Evolutionary conservation across 2,329 filamentous ascomycete genomes (phyloP), one percentile per base, ranked within the genome.

Genomic region (Claviceps fusiformis): DNA sequence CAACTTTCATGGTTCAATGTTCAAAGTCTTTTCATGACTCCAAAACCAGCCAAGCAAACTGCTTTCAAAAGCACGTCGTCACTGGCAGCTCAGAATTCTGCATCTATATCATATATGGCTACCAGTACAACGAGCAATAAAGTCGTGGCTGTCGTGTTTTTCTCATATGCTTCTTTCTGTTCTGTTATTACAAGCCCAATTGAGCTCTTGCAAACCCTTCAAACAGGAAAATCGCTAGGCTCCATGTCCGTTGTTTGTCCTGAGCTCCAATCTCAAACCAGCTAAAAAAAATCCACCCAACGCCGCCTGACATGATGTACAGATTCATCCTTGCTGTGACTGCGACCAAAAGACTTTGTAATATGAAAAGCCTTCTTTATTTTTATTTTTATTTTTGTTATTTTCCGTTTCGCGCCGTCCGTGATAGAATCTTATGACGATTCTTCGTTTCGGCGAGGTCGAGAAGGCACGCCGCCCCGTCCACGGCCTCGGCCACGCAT

Each of bases 401-500:
- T 19, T 37, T 37, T 4, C 9, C 9, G 3, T 33, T 33, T 33
- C 9, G 31, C 6, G 17, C 17, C 17, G 15, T 31, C 35, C 45
- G n/a, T 31, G 24, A 29, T 15, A 6, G 27, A 41, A 43, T 6
- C 11, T 54, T 33, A 54, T 43, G 35, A 43, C 33, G 70, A 67
- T 65, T 73, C 69, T 50, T 73, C 71, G 59, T 58, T 67, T 50
- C 70, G 71, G 57, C 71, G 72, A 53, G 64, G 60, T 53, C 67
- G 67, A 55, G 64, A 63, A 45, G 68, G 57, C 52, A 62, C 64
- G 52, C 67, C 68, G 27, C 72, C 71, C 41, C 72, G 67, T 19
- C 71, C 69, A 29, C 72, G 69, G 19, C 73, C 69, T 43, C 67
- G 64, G 37, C 71, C 71, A 54, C 74, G 72, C 45, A 73, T 71